phyloP scores from a whole-genome alignment of 2,329 filamentous ascomycete species.

The Fusarium citri region DNA sequence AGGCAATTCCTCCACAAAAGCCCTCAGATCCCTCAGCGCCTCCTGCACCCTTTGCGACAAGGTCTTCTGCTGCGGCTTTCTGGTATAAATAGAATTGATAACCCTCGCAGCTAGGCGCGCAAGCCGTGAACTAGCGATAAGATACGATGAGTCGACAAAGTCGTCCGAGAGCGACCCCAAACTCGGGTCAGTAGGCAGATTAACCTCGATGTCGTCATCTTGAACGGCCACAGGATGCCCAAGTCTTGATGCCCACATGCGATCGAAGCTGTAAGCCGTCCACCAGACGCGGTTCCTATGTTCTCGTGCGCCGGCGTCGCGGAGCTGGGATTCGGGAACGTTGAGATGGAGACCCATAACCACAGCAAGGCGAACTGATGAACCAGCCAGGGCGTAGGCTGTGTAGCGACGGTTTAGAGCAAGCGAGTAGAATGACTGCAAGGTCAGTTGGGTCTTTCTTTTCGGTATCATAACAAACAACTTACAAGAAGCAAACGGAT shows the following conservation, averaged over 20 bases:
- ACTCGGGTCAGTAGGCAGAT: conserved; percentile 53
- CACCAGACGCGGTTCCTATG: conserved; percentile 57
- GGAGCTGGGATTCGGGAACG: conserved; percentile 54
- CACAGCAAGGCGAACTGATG: conserved; percentile 56
- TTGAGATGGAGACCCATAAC: conserved; percentile 59
- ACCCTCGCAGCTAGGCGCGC: conserved; percentile 49
- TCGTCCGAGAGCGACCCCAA: conserved; percentile 45
- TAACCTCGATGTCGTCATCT: conserved; percentile 61
- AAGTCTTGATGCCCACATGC: conserved; percentile 62
- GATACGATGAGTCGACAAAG: conserved; percentile 50
- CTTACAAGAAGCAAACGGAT: conserved; percentile 57
- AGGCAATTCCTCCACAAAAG: conserved; percentile 50
- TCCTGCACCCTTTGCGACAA: conserved; percentile 51
- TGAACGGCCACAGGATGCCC: conserved; percentile 61
- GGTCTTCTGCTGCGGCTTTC: conserved; percentile 45
- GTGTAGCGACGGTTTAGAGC: conserved; percentile 58
- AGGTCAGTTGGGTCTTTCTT: fast-evolving
- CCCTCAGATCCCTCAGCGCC: conserved; percentile 46
- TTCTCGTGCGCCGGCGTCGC: conserved; percentile 52
- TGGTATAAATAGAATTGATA: conserved; percentile 50
- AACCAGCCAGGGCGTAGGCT: conserved; percentile 57
- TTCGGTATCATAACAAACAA: fast-evolving
- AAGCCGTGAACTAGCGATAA: conserved; percentile 53
- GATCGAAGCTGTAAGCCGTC: conserved; percentile 58
- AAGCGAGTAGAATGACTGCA: conserved; percentile 58